Evolutionary conservation across 2,329 filamentous ascomycete genomes (phyloP).

Genomic region (Trichoderma sp.): DNA sequence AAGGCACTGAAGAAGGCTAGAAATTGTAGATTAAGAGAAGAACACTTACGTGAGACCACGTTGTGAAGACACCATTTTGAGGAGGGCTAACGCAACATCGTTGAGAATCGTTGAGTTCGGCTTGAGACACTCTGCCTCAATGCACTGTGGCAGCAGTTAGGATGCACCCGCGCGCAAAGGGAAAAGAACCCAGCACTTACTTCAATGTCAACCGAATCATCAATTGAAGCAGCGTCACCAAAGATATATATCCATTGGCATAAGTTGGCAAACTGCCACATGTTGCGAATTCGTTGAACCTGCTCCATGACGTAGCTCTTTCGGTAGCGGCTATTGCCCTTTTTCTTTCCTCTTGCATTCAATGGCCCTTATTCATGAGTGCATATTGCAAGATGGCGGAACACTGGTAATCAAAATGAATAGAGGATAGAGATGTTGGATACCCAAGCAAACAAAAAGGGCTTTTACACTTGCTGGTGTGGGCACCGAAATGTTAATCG

Average conservation of each 20-base stretch:
- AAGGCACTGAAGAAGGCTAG: neutral
- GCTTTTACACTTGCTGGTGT: neutral
- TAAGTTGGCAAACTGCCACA: slow-evolving; percentile 94
- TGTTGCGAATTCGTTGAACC: slow-evolving; percentile 67
- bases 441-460: neutral
- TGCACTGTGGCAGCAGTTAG: slow-evolving; percentile 58
- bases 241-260: slow-evolving; percentile 95
- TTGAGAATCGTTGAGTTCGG: slow-evolving; percentile 72
- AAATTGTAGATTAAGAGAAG: neutral
- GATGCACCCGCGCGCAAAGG: neutral
- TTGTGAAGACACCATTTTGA: slow-evolving; percentile 94
- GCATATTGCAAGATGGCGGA: neutral
- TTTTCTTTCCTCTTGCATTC: neutral
- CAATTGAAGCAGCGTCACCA: slow-evolving; percentile 84
- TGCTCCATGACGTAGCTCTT: slow-evolving; percentile 35
- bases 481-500: neutral
- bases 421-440: neutral
- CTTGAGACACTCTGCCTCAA: slow-evolving; percentile 87
- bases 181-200: slow-evolving; percentile 49
- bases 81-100: slow-evolving; percentile 79
- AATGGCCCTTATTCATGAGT: neutral
- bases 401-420: neutral
- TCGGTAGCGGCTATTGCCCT: neutral
- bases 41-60: slow-evolving; percentile 79
- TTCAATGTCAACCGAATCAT: slow-evolving; percentile 86